Conservation (phyloP, 352 stramenopile genomes). For the Phytopythium chamaehyphon region DNA sequence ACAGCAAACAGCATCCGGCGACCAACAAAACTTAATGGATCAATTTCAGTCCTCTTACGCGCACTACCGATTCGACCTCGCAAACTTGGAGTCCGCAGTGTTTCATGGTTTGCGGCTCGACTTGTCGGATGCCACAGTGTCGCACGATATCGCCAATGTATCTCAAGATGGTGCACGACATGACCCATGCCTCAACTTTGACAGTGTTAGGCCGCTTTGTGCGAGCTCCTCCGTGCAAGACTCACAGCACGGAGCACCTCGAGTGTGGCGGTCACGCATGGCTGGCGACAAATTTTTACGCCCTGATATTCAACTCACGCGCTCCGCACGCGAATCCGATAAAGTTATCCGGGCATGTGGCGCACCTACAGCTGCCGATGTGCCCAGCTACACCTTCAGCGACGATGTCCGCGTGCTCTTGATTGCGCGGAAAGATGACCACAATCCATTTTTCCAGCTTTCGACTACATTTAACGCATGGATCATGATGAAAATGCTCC, state of each 20-base stretch:
- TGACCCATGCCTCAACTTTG: too few species aligned
- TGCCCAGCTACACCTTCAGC: background rate
- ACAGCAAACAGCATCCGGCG: background rate
- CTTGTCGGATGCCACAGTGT: background rate
- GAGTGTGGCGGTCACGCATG: conserved; percentile 1
- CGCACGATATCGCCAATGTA: background rate
- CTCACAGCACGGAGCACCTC: conserved; percentile 2
- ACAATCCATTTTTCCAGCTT: conserved; percentile 34
- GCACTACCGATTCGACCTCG: background rate
- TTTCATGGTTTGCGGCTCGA: background rate
- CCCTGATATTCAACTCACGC: conserved; percentile 4
- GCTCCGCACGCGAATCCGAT: too few species aligned
- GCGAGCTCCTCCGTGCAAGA: background rate
- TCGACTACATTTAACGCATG: conserved; percentile 22
- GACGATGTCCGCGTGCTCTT: conserved; percentile 2
- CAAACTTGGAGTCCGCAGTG: background rate
- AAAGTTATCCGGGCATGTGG: too few species aligned
- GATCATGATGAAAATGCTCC: conserved; percentile 15
- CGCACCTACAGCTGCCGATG: too few species aligned
- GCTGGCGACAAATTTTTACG: background rate
- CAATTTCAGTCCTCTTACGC: background rate
- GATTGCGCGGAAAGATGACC: conserved; percentile 23
- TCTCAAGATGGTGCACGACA: background rate
- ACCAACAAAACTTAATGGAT: background rate
- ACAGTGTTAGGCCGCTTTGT: too few species aligned